These are phyloP conservation scores for Corchorus capsularis DNA, from an alignment of 345 rosid species.

Conservation along the genomic window DNA sequence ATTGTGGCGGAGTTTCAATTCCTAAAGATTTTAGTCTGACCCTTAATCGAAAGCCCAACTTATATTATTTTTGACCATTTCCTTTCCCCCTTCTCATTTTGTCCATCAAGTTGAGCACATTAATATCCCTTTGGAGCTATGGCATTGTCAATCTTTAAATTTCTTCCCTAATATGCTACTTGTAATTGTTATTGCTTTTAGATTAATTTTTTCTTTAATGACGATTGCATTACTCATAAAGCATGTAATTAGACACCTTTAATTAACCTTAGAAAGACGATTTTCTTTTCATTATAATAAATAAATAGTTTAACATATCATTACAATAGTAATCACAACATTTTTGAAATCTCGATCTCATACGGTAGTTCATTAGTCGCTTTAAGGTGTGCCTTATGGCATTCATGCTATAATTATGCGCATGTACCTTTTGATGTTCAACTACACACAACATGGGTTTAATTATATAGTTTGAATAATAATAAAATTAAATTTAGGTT, in stretches of 20 bases:
- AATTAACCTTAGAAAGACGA: conserved; percentile 4
- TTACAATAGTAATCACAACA: conserved; percentile 19
- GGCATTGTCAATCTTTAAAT: not conserved
- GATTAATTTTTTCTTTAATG: conserved; percentile 20
- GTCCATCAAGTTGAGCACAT: not conserved
- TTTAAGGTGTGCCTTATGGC: conserved; percentile 31
- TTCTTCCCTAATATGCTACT: not conserved
- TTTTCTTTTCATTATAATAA: not conserved
- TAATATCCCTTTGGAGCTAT: not conserved
- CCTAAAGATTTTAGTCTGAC: conserved; percentile 15
- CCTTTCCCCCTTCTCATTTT: not conserved
- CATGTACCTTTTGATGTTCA: conserved; percentile 27
- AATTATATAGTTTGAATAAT: not conserved
- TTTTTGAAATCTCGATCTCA: conserved; percentile 25
- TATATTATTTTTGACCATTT: conserved; percentile 7
- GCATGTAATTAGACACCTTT: conserved; percentile 31
- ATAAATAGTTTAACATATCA: conserved; percentile 15
- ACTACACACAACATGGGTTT: conserved; percentile 31
- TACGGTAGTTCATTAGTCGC: conserved; percentile 51
- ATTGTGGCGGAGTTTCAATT: conserved; percentile 5
- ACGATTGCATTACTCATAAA: conserved; percentile 43
- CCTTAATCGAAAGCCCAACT: conserved; percentile 13
- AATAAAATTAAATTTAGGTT: not conserved
- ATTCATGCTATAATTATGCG: conserved; percentile 31
- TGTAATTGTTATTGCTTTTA: not conserved